Base-by-base conservation (phyloP, 2,329 filamentous ascomycete species). In the Colletotrichum sp. region DNA sequence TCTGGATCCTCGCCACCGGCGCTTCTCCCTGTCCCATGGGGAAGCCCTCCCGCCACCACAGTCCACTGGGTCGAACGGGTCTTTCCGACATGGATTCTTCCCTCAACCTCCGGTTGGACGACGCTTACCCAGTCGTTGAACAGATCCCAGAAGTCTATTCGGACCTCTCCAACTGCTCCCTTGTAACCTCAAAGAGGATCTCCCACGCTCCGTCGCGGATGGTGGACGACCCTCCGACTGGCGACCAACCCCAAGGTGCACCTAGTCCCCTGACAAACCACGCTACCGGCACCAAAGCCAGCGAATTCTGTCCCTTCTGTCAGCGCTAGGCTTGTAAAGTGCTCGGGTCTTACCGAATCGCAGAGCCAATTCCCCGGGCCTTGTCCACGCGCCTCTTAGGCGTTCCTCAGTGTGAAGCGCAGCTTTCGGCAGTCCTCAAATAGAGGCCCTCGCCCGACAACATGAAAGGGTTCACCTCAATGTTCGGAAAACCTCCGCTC, bases 281-380 rank as follows among this genome's bases (percentile, higher is more conserved):
- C 60, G 44, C 44, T 28, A 66, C 32, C 34, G 59, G 59, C 34
- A 49, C 49, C 67, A 24, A 30, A 13, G 16, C 34, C 44, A 71
- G 30, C 16, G 67, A 32, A 21, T 44, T 28, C n/a, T 75, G 24
- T 55, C 24, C 55, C 18, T 66, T 28, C n/a, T 24, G 49, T 69
- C 57, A 76, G 70, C 70, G 65, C 59, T 65, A 69, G 44, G 12
- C 64, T 8, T 26, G 1, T 6, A 63, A 21, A 39, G 36, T 65
- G 13, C 10, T 73, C 74, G 70, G 70, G 26, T 49, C 49, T 60
- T 73, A 44, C 71, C 74, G 71, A 76, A 52, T n/a, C 26, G 15
- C 44, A 39, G 34, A 30, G 65, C 70, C 71, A 73, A 30, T n/a
- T 28, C 44, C 30, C 39, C 32, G 59, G 49, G 30, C 26, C 57